Evolutionary conservation across 176 grass and related monocot genomes (phyloP).

Genomic region (Melocanna baccifera): DNA sequence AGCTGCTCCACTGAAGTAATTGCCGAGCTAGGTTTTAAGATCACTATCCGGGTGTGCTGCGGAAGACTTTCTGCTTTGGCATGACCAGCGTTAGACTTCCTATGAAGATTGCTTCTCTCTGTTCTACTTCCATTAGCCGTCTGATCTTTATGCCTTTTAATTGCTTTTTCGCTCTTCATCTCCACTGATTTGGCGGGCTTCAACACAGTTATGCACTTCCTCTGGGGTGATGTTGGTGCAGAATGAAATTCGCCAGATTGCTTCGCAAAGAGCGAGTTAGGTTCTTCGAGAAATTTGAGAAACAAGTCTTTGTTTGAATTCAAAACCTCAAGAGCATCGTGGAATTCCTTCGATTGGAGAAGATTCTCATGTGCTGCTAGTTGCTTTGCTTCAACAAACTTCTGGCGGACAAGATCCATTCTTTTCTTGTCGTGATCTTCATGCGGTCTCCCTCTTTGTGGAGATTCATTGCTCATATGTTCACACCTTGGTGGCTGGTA

Average conservation of each 20-base stretch:
- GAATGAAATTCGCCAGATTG: conserved; percentile 33
- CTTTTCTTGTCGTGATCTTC: conserved; percentile 44
- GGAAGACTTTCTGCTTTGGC: conserved; percentile 51
- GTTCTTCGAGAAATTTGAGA: conserved; percentile 93
- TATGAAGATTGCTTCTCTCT: conserved; percentile 32
- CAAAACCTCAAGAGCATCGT: conserved; percentile 80
- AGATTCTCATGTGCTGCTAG: conserved; percentile 69
- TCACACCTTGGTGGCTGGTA: conserved; percentile 50
- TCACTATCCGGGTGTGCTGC: conserved; percentile 74
- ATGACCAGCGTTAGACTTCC: conserved; percentile 24
- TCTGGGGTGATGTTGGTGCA: conserved; percentile 54
- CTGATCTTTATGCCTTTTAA: conserved; percentile 32
- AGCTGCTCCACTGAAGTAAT: conserved; percentile 28
- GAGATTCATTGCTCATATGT: conserved; percentile 23
- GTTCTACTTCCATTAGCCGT: conserved; percentile 21
- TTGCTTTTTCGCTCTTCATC: conserved; percentile 32
- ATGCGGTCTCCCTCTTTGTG: conserved; percentile 23
- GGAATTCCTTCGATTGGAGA: conserved; percentile 78
- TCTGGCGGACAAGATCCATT: conserved; percentile 85
- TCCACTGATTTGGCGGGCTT: conserved; percentile 72
- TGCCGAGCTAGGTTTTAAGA: conserved; percentile 70
- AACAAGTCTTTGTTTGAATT: conserved; percentile 94
- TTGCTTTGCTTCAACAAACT: conserved; percentile 86
- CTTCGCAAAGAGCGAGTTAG: conserved; percentile 67
- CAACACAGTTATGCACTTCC: conserved; percentile 78